These are phyloP conservation scores for Falciphora oryzae DNA, from an alignment of 2,329 filamentous ascomycete species.

Conservation along the genomic window DNA sequence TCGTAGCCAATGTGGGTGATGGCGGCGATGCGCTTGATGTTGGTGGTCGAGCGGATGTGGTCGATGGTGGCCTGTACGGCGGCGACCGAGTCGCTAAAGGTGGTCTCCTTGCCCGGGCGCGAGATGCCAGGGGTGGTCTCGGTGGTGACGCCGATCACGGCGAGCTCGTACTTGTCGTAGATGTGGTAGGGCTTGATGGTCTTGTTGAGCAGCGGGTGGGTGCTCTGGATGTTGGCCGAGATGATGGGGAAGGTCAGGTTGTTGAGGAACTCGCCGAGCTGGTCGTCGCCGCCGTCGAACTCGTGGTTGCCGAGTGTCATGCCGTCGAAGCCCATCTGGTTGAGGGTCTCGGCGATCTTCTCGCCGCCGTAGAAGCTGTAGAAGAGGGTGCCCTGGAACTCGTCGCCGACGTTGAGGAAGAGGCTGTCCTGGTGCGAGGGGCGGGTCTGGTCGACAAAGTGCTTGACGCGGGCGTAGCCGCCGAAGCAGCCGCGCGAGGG, in stretches of 20 bases:
- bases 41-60: constrained; percentile 53
- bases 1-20: constrained; percentile 65
- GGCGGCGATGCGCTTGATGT: constrained; percentile 59
- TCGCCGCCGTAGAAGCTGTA: constrained; percentile 61
- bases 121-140: constrained; percentile 53
- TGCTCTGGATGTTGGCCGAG: constrained; percentile 57
- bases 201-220: constrained; percentile 51
- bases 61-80: constrained; percentile 57
- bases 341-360: constrained; percentile 62
- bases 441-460: constrained; percentile 50
- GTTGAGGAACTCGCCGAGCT: constrained; percentile 53
- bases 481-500: constrained; percentile 55
- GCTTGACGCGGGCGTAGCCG: constrained; percentile 60
- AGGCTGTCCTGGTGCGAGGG: constrained; percentile 54
- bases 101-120: constrained; percentile 50
- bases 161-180: constrained; percentile 54
- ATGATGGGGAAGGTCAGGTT: constrained; percentile 62
- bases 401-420: constrained; percentile 61
- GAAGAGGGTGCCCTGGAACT: constrained; percentile 64
- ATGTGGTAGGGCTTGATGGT: constrained; percentile 62
- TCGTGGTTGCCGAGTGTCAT: constrained; percentile 66
- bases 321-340: constrained; percentile 59
- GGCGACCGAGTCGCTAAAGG: constrained; percentile 50
- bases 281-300: constrained; percentile 59
- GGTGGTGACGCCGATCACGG: constrained; percentile 60